Evolutionary conservation across 306 rosid species (phyloP), one percentile per base, ranked within the genome.

Genomic region (Casuarina cunninghamiana): DNA sequence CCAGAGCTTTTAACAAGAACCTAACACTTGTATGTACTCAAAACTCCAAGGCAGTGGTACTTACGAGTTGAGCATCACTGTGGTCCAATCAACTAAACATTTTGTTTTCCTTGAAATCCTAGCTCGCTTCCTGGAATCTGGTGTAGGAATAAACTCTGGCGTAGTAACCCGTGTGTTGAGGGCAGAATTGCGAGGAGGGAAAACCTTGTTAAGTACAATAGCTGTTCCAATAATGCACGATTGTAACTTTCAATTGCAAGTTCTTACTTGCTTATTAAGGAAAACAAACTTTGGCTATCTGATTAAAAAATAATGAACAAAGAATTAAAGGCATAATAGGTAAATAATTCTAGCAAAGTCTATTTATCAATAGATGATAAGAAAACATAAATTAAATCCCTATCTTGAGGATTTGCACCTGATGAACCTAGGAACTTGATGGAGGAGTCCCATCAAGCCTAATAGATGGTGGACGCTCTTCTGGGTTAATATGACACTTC

Each of bases 21-120:
- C 26, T 21, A 21, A 21, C 26, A 21, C n/a, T n/a, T 26, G 32
- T 0, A 26, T 26, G 32, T 26, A 26, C 32, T 26, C 32, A 26
- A 26, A 26, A 26, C 32, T 26, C 32, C 32, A 26, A 43, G 38
- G 43, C 39, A 76, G 42, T 76, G 76, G 67, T 42, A 73, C 98
- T 62, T 92, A 92, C 96, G 84, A 73, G 53, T 77, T 83, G 67
- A 92, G 78, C 80, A 92, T 80, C 73, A 92, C 76, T 26, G 43
- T 41, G 62, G 48, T 39, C 74, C 79, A 75, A 79, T 95, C 97
- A 74, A 89, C 5, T 72, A 77, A 50, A 65, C 72, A 53, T 86
- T 87, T 92, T 82, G 97, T 89, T 87, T 91, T 91, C 82, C 78
- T 88, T 46, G 89, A 84, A 76, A 74, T 63, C 67, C 45, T 69